Conservation (phyloP, 2,329 filamentous ascomycete genomes). For the Sclerotinia borealis region DNA sequence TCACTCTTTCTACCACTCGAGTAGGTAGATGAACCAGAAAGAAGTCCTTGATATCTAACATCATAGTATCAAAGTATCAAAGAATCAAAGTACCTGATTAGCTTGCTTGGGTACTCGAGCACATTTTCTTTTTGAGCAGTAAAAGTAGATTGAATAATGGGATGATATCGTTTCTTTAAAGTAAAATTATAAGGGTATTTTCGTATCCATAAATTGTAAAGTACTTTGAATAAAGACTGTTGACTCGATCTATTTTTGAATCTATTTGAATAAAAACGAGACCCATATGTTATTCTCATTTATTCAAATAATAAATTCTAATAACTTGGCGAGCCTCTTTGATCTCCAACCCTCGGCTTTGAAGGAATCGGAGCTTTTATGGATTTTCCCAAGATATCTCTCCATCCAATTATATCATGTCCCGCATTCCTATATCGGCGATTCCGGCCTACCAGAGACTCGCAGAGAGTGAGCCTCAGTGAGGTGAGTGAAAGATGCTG, state of each 20-base stretch:
- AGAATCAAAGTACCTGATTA: neutral
- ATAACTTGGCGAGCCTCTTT: neutral
- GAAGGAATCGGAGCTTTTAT: neutral
- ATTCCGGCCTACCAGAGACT: too few relatives aligned
- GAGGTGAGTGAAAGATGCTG: too few relatives aligned
- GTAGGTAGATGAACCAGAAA: neutral
- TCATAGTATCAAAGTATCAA: too few relatives aligned
- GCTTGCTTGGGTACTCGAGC: too few relatives aligned
- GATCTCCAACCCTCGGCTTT: neutral
- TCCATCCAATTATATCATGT: neutral
- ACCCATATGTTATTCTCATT: neutral
- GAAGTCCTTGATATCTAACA: too few relatives aligned
- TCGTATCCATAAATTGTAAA: neutral
- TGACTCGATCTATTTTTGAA: neutral
- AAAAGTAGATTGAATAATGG: too few relatives aligned
- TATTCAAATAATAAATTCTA: neutral
- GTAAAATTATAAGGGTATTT: neutral
- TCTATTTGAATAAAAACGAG: neutral
- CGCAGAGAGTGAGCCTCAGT: too few relatives aligned
- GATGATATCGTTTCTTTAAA: too few relatives aligned
- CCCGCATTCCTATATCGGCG: neutral
- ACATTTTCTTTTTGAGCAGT: too few relatives aligned
- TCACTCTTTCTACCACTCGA: neutral
- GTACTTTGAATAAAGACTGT: neutral
- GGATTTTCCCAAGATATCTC: neutral